phyloP scores from a whole-genome alignment of 2,329 filamentous ascomycete genomes.

The Didymella pomorum region DNA sequence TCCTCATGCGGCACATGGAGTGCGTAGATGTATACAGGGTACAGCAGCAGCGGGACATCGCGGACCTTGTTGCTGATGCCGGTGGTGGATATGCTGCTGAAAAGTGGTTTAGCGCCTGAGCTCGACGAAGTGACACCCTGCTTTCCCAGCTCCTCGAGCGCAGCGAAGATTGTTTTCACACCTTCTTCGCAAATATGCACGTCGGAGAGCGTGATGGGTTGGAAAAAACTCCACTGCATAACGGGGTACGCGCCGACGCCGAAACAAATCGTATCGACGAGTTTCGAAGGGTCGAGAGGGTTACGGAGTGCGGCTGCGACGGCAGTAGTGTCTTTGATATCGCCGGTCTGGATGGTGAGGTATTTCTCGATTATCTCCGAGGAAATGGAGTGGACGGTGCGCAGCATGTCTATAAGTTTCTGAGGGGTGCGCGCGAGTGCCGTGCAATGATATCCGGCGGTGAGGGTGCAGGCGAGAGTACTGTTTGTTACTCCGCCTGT shows the following conservation, averaged over 20 bases:
- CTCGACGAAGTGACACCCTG: constrained; percentile 8
- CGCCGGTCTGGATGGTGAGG: constrained; percentile 59
- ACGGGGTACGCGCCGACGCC: constrained; percentile 56
- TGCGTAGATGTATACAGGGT: constrained; percentile 48
- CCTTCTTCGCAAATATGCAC: constrained; percentile 47
- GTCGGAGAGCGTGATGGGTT: constrained; percentile 47
- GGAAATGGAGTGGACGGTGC: constrained; percentile 50
- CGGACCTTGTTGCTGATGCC: constrained; percentile 44
- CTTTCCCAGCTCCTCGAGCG: constrained; percentile 33
- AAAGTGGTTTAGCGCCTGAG: constrained; percentile 23
- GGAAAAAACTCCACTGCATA: constrained; percentile 31
- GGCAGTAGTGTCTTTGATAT: constrained; percentile 53
- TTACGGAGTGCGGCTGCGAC: constrained; percentile 53
- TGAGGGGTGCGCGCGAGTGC: constrained; percentile 60
- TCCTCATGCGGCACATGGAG: constrained; percentile 51
- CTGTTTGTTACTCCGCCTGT: constrained; percentile 59
- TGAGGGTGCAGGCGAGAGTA: constrained; percentile 56
- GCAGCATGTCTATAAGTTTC: constrained; percentile 58
- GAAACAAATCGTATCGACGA: constrained; percentile 56
- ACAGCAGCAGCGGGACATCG: constrained; percentile 48
- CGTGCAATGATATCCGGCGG: constrained; percentile 55
- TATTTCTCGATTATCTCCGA: constrained; percentile 45
- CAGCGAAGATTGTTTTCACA: constrained; percentile 41
- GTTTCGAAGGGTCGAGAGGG: constrained; percentile 22
- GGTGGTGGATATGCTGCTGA: constrained; percentile 51